phyloP scores from a whole-genome alignment of 441 rosid species.

The Populus hybrid region DNA sequence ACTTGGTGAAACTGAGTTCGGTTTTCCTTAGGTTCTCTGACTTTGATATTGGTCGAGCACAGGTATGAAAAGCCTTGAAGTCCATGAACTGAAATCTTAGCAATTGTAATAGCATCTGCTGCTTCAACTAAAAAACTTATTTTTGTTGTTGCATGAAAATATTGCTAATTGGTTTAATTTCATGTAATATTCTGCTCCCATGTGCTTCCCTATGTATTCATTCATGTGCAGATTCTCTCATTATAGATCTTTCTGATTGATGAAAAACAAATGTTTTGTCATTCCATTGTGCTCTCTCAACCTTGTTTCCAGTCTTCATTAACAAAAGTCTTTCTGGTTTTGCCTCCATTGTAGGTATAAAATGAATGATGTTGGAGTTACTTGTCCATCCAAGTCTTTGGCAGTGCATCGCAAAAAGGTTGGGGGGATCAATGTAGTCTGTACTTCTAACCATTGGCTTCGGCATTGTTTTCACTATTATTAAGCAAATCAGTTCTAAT shows the following conservation, averaged over 20 bases:
- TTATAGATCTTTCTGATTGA: not conserved
- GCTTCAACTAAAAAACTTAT: constrained; percentile 1
- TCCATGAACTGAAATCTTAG: constrained; percentile 4
- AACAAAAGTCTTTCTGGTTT: not conserved
- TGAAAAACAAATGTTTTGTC: not conserved
- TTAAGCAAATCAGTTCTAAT: not conserved
- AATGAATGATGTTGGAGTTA: constrained; percentile 21
- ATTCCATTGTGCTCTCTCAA: no score
- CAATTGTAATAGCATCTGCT: constrained; percentile 22
- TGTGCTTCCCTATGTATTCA: not conserved
- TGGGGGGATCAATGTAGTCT: not conserved
- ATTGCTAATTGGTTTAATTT: not conserved
- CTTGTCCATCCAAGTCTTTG: constrained; percentile 27
- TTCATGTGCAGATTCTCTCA: not conserved
- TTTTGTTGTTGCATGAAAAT: not conserved
- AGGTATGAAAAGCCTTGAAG: not conserved
- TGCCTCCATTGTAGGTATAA: constrained; percentile 33
- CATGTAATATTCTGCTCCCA: not conserved
- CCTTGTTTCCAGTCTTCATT: no score
- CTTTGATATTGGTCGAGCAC: not conserved
- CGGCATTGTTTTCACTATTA: not conserved
- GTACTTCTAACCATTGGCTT: constrained; percentile 3
- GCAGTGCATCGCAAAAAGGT: constrained; percentile 44
- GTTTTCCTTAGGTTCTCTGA: constrained; percentile 7
- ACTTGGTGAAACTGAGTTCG: not conserved